Evolutionary conservation across 2,329 filamentous ascomycete species (phyloP).

Genomic region (Xylaria sp.): DNA sequence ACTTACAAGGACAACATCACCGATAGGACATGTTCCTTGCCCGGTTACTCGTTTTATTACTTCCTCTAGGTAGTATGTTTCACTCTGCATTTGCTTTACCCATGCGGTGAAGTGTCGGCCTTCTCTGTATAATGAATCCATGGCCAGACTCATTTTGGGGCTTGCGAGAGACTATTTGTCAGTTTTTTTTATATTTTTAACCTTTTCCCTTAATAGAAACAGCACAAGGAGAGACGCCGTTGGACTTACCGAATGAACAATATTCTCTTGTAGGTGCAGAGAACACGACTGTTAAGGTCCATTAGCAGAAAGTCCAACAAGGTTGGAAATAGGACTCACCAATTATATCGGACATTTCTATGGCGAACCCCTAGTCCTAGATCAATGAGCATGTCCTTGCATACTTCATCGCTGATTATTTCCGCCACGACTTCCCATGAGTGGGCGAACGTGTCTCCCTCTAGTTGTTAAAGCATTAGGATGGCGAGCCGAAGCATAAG

Average conservation of each 20-base stretch:
- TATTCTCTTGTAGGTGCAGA: slow-evolving; percentile 25
- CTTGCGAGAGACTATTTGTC: too few relatives aligned
- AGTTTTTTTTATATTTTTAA: too few relatives aligned
- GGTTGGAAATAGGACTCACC: neutral
- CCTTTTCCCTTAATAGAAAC: too few relatives aligned
- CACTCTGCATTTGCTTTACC: slow-evolving; percentile 43
- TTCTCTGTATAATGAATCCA: slow-evolving; percentile 23
- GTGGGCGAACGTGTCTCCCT: slow-evolving; percentile 23
- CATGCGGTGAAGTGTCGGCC: slow-evolving; percentile 48
- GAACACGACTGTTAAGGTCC: slow-evolving; percentile 18
- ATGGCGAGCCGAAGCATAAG: too few relatives aligned
- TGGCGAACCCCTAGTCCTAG: slow-evolving; percentile 19
- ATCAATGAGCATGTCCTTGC: slow-evolving; percentile 24
- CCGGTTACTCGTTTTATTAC: slow-evolving; percentile 41
- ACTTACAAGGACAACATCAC: too few relatives aligned
- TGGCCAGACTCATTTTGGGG: slow-evolving; percentile 25
- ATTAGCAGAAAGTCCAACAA: neutral
- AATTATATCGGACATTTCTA: slow-evolving; percentile 21
- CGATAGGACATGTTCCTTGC: too few relatives aligned
- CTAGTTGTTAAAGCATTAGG: neutral
- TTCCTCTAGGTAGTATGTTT: slow-evolving; percentile 47
- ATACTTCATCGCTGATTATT: slow-evolving; percentile 21
- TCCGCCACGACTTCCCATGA: slow-evolving; percentile 22
- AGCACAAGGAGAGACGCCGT: too few relatives aligned
- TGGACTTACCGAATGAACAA: slow-evolving; percentile 22